phyloP scores from a whole-genome alignment of 495 filamentous ascomycete species.

The Collariella sp. region DNA sequence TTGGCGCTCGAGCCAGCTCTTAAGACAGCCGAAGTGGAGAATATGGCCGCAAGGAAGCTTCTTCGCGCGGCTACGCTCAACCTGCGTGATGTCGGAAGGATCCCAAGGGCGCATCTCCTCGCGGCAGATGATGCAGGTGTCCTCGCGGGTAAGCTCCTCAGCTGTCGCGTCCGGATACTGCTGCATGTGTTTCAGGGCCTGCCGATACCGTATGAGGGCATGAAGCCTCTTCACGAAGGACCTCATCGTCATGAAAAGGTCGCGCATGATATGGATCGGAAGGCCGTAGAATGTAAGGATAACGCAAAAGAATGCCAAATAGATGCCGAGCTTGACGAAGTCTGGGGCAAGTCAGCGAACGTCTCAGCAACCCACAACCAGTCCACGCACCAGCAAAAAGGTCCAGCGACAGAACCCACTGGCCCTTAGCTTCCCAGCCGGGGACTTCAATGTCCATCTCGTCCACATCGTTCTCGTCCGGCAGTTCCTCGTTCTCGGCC shows the following conservation, averaged over 20 bases:
- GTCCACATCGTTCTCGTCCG: slow-evolving; percentile 70
- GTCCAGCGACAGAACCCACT: slow-evolving; percentile 86
- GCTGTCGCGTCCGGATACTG: slow-evolving; percentile 85
- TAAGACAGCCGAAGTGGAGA: slow-evolving; percentile 84
- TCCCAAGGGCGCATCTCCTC: slow-evolving; percentile 85
- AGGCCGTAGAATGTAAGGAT: slow-evolving; percentile 89
- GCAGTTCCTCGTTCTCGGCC: slow-evolving; percentile 43
- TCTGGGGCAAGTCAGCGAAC: slow-evolving; percentile 43
- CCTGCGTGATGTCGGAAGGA: slow-evolving; percentile 38
- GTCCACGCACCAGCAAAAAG: slow-evolving; percentile 59
- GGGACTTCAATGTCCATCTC: slow-evolving; percentile 89
- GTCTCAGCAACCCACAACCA: neutral
- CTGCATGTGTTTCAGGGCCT: slow-evolving; percentile 83
- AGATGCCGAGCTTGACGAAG: slow-evolving; percentile 81
- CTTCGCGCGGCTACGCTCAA: slow-evolving; percentile 83
- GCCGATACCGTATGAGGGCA: slow-evolving; percentile 80
- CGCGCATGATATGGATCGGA: slow-evolving; percentile 92
- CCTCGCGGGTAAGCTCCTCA: slow-evolving; percentile 75
- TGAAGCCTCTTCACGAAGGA: slow-evolving; percentile 81
- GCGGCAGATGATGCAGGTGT: slow-evolving; percentile 95
- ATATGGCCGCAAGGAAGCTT: slow-evolving; percentile 96
- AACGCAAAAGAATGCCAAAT: slow-evolving; percentile 85
- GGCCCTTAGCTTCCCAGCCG: slow-evolving; percentile 94
- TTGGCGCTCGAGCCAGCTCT: slow-evolving; percentile 96
- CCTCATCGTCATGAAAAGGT: slow-evolving; percentile 85